Evolutionary conservation across 192 early-diverging fungal species (phyloP), one percentile per base, ranked within the genome.

Genomic region (Linnemannia schmuckeri): DNA sequence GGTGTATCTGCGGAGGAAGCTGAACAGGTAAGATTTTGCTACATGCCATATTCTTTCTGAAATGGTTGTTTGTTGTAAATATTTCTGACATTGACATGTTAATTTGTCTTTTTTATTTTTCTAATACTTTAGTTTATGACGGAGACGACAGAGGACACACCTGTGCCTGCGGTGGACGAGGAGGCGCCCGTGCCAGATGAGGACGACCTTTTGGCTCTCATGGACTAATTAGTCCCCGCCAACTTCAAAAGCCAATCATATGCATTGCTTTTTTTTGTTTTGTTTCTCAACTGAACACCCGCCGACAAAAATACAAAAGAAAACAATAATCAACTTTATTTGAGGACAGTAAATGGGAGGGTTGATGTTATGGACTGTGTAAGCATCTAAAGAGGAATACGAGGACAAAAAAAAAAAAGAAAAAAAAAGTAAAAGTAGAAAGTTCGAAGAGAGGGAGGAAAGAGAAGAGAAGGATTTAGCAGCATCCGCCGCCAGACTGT

Each of bases 1-100:
- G 77, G 79, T 33, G 88, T 90, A 6, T 89, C 88, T 9, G 74
- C 77, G 9, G 82, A 82, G n/a, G 92, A 94, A 17, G 91, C 93
- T 38, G 90, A 89, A 30, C 75, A 92, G 83, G 92, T 94, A 82
- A 66, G 81, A 27, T 40, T 30, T 38, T 40, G 22, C 49, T 44
- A 22, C 72, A 13, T 40, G 7, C 30, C 8, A 42, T 40, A 30
- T 72, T 38, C 8, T 37, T 24, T 77, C 13, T 70, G 10, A 5
- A 4, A 27, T 54, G 27, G 57, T 79, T 37, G 37, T 37, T 37
- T 37, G 38, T 75, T 44, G 9, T 71, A 20, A 46, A 1, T 13
- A n/a, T n/a, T 55, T 68, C n/a, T 24, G 20, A 27, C 5, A 68
- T 13, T 77, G 20, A 30, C 40, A 70, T 27, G 6, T 30, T 47